Evolutionary conservation across 2,329 filamentous ascomycete species (phyloP), one percentile per base, ranked within the genome.

Genomic region (Paradendryphiella salina): DNA sequence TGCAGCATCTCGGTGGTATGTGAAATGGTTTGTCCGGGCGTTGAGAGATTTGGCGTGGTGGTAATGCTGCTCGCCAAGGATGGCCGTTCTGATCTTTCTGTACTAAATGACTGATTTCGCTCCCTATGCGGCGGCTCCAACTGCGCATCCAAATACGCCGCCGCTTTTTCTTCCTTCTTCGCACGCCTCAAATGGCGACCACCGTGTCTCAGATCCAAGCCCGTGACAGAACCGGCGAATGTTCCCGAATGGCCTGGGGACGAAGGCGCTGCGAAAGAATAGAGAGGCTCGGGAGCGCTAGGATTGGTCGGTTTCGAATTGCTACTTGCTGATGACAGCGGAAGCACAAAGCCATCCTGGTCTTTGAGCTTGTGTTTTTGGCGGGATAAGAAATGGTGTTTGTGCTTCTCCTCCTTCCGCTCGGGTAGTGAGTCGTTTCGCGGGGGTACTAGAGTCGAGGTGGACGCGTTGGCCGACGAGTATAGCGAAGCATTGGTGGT

Each of bases 201-300:
- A 34, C 87, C 89, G 74, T 93, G 89, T 43, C 89, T 80, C 20
- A 93, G 76, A 71, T 93, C 89, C 35, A 93, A 77, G 0, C 88
- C 88, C 52, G 88, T 93, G 66, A 94, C 88, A 3, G 87, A 88
- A 74, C 94, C 95, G 31, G 86, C 81, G 69, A 97, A 96, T 26
- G 82, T 81, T 44, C 79, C 81, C 42, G 80, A 81, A 11, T 85
- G 84, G 0, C 82, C 86, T 1, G 89, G 88, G 53, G 86, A 90
- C 6, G 86, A 81, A 1, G 88, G 88, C 1, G 89, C 73, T 50
- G 85, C 88, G 72, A 93, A 92, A 55, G 85, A 90, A 76, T 93
- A 93, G 4, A 93, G 73, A 46, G 87, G 89, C 60, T 84, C 87
- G 0, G 89, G 87, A 3, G 87, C 87, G 64, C 78, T 86, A 0